Percentiles rank a stretch among this genome's conserved stretches.
Conservation (phyloP, 805 yeast genomes). For the Blastobotrys terrestris region DNA sequence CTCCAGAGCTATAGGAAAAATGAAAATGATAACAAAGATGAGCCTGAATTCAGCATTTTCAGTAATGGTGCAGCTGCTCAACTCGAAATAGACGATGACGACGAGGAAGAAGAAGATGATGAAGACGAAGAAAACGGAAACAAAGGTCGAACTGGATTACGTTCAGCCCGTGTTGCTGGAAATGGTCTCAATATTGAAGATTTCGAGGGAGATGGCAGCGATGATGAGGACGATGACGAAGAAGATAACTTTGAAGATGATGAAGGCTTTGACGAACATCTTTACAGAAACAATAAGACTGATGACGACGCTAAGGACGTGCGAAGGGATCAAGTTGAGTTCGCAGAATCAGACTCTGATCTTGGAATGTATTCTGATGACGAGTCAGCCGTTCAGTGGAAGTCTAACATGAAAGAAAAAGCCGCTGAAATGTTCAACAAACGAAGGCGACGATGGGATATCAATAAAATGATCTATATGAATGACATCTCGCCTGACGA, state of each 20-base stretch:
- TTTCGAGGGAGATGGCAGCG: constrained; percentile 34
- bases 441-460: constrained; percentile 61
- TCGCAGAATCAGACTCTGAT: constrained; percentile 38
- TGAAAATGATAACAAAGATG: constrained; percentile 42
- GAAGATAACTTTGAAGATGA: constrained; percentile 36
- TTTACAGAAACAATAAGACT: constrained; percentile 42
- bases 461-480: constrained; percentile 74
- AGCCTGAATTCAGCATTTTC: constrained; percentile 72
- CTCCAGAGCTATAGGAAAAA: constrained; percentile 65
- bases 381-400: constrained; percentile 28
- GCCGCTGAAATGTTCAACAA: constrained; percentile 56
- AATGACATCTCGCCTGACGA: constrained; percentile 62
- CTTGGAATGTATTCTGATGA: constrained; percentile 35
- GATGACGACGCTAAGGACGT: constrained; percentile 30
- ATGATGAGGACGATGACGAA: constrained; percentile 35
- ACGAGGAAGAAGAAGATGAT: constrained; percentile 38
- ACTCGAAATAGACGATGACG: constrained; percentile 36
- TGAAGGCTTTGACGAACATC: constrained; percentile 27
- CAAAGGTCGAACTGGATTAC: constrained; percentile 58
- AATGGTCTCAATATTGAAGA: constrained; percentile 38
- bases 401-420: constrained; percentile 32
- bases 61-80: constrained; percentile 50
- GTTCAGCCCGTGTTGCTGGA: constrained; percentile 45
- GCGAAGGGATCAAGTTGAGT: constrained; percentile 30
- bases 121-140: constrained; percentile 37